These are phyloP conservation scores for Cairneyella variabilis DNA, from an alignment of 495 filamentous ascomycete genomes.

Conservation along the genomic window DNA sequence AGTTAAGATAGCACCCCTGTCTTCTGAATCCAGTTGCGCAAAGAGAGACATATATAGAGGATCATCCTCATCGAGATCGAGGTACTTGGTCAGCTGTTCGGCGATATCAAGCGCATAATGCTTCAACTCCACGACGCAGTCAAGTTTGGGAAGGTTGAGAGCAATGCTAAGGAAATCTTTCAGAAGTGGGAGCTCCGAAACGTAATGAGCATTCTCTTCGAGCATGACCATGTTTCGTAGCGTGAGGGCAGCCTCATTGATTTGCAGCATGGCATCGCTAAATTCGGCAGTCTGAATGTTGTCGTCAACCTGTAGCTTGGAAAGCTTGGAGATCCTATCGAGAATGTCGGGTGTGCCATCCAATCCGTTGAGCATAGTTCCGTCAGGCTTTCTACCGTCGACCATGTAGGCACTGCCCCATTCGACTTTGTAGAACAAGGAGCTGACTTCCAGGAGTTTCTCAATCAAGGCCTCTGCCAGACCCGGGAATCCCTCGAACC, in stretches of 20 bases:
- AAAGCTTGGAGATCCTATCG: conserved; percentile 56
- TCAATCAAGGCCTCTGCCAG: conserved; percentile 85
- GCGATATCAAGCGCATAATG: conserved; percentile 91
- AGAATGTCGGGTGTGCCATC: conserved; percentile 74
- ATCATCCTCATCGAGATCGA: conserved; percentile 64
- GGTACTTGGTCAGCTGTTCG: conserved; percentile 81
- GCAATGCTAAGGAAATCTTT: conserved; percentile 79
- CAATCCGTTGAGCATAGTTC: conserved; percentile 64
- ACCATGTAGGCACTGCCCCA: conserved; percentile 73
- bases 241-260: conserved; percentile 84
- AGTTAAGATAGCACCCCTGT: conserved; percentile 82
- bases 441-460: conserved; percentile 70
- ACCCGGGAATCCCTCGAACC: conserved; percentile 86
- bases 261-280: conserved; percentile 62
- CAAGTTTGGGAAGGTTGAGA: conserved; percentile 69
- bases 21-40: conserved; percentile 62
- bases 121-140: conserved; percentile 78
- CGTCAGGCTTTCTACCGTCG: conserved; percentile 44
- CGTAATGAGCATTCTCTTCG: conserved; percentile 79
- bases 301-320: conserved; percentile 56
- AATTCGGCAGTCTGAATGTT: conserved; percentile 72
- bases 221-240: conserved; percentile 92
- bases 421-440: conserved; percentile 73
- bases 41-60: conserved; percentile 76
- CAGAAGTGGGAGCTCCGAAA: conserved; percentile 66